Evolutionary conservation across 2,329 filamentous ascomycete species (phyloP), one percentile per base, ranked within the genome.

Genomic region (Aspergillus sp.): DNA sequence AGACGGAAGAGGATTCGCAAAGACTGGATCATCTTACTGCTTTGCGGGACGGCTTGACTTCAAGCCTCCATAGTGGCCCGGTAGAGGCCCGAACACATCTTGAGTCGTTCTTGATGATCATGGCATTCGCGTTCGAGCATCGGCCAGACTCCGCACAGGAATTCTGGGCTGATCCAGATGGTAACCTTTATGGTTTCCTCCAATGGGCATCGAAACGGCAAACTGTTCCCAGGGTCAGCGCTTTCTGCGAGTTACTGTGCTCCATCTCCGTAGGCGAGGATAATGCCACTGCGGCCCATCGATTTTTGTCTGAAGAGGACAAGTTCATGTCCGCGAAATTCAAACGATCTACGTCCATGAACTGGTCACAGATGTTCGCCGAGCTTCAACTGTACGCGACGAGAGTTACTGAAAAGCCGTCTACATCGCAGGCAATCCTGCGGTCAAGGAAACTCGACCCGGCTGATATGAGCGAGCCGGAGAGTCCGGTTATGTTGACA

Each of bases 151-250:
- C 92, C 25, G 91, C 93, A 8, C 87, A 91, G 70, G 90, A 88
- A 49, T 98, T 98, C 68, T 99, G 95, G 95, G 85, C 86, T 32
- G 93, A 97, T 71, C 88, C 90, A 2, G 95, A 99, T 69, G 92
- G 92, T 71, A 96, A 97, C 67, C 81, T 99, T 32, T 91, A 93
- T 64, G 95, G 95, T 0, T 99, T 99, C 73, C 84, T 99, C 73
- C 91, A 96, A 65, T 99, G 95, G 95, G 91, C 93, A n/a, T 96
- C 95, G 3, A 89, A 92, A 67, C 85, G 95, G 68, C 92, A 96
- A 62, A 96, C 96, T 0, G 97, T 96, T 0, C 95, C 95, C n/a
- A 84, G 96, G 23, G 93, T 96, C 61, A 95, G 92, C 62, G 93
- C 94, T 11, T 99, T 98, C 69, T 99, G 95, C 75, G 94, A 98